Base-by-base conservation (phyloP, 73 alveolate species). In the Paramecium sonneborni region DNA sequence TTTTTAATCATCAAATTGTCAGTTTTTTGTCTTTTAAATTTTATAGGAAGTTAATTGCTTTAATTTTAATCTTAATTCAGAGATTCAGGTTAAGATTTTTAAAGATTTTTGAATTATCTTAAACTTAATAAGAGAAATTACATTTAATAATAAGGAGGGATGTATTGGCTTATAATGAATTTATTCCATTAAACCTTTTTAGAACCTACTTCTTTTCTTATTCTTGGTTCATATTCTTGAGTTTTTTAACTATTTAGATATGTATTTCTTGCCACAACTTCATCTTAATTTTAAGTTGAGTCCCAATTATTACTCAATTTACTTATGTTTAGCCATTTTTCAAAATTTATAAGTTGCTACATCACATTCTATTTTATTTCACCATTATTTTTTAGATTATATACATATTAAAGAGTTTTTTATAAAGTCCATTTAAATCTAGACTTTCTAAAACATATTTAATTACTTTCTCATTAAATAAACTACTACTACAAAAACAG, bases 391-490 rank as follows among this genome's bases (percentile, higher is more conserved):
- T 57, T 57, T 0, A 57, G 41, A 23, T 57, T 57, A 5, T 57
- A 28, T 23, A 57, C 37, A 57, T 24, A 57, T 23, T 57, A 20
- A 7, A 57, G 37, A 5, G 76, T 24, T 57, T 57, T 57, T 57
- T 57, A 20, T 9, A 57, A 28, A 23, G 32, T 57, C 76, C 76
- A 57, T 57, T 57, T 57, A 28, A 57, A 57, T 57, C 76, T 57
- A 46, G 57, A 46, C 15, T 12, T 8, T 46, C 9, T 46, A 12
- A 46, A 46, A 14, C 12, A 12, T 0, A 46, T 46, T 0, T 15
- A 15, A 10, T 21, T 76, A 76, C 85, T 93, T 93, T 37, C 93
- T 67, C 96, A 93, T 93, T 21, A 93, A 74, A 72, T 89, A 93
- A 18, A 67, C 87, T 35, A 86, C 76, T 5, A 93, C 67, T 6